phyloP scores from a whole-genome alignment of 108 stramenopile genomes.

The Skeletonema menzelii region DNA sequence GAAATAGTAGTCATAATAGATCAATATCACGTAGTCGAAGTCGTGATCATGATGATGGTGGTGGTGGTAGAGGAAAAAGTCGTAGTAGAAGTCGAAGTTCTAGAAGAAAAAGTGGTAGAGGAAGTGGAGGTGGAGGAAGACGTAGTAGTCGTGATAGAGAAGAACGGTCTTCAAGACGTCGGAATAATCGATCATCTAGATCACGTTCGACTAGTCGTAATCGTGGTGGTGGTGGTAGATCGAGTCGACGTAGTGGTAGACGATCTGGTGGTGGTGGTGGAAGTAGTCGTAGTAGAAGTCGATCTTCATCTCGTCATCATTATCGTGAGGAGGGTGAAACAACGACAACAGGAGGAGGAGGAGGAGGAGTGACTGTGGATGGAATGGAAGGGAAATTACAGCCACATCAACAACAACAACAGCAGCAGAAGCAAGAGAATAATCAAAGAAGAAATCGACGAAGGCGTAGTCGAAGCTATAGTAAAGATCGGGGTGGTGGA shows the following conservation, averaged over 20 bases:
- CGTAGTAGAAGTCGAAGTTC: slow-evolving; percentile 24
- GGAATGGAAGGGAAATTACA: background rate
- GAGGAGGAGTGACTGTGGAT: background rate
- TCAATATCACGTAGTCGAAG: background rate
- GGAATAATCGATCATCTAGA: background rate
- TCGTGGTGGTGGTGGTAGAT: slow-evolving; percentile 6
- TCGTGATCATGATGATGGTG: background rate
- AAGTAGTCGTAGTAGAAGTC: background rate
- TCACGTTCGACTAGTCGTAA: slow-evolving; percentile 4
- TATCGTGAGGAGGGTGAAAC: background rate
- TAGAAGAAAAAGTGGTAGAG: slow-evolving; percentile 11
- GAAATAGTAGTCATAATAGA: background rate
- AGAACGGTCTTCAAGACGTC: background rate
- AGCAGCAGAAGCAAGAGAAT: background rate
- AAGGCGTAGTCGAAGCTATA: slow-evolving; percentile 10
- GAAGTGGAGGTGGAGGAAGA: slow-evolving; percentile 2
- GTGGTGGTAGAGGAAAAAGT: slow-evolving; percentile 3
- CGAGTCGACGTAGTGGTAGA: slow-evolving; percentile 6
- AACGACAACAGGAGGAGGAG: background rate
- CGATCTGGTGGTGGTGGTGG: background rate
- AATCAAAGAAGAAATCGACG: slow-evolving; percentile 11
- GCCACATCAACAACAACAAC: background rate
- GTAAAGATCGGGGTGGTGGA: slow-evolving; percentile 12
- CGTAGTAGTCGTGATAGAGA: slow-evolving; percentile 10
- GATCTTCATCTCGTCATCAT: background rate